phyloP scores from a whole-genome alignment of 805 yeast species.

The Cyberlindnera japonica region DNA sequence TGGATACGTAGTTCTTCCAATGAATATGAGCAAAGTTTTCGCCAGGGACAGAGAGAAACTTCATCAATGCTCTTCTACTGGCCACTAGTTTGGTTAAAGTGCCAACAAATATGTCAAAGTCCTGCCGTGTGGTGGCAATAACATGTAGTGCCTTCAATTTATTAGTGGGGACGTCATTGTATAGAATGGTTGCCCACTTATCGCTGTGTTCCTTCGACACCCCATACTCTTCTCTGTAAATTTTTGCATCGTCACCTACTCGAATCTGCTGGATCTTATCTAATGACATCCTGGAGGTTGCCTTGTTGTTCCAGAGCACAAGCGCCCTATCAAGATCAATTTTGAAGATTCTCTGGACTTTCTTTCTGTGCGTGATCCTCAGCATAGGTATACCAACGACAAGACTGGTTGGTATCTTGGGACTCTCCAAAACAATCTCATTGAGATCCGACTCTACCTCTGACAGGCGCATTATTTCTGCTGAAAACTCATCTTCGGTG shows the following conservation, averaged over 20 bases:
- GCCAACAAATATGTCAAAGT: conserved; percentile 50
- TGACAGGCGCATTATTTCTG: not conserved
- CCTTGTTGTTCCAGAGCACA: conserved; percentile 54
- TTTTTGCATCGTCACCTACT: conserved; percentile 67
- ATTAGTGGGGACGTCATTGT: conserved; percentile 51
- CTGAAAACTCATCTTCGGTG: not conserved
- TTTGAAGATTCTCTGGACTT: conserved; percentile 51
- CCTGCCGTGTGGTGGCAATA: conserved; percentile 53
- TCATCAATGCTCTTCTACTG: conserved; percentile 58
- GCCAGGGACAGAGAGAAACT: conserved; percentile 59
- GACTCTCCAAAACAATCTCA: conserved; percentile 22
- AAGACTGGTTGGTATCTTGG: conserved; percentile 45
- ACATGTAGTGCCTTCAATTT: conserved; percentile 78
- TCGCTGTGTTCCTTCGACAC: conserved; percentile 60
- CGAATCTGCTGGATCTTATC: conserved; percentile 65
- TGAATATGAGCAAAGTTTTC: conserved; percentile 60
- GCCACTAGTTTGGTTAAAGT: conserved; percentile 53
- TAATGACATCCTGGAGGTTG: conserved; percentile 36
- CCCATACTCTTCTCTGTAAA: conserved; percentile 82
- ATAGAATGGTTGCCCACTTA: conserved; percentile 80
- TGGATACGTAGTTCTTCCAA: conserved; percentile 50
- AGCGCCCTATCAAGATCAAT: conserved; percentile 53
- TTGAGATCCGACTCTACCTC: not conserved
- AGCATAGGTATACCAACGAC: conserved; percentile 59
- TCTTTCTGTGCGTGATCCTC: conserved; percentile 68